A percentile compares a stretch with the other conserved stretches of the same genome.
These are phyloP conservation scores for rapeseed (Brassica napus) DNA, from an alignment of 345 rosid species.

Conservation along the genomic window DNA sequence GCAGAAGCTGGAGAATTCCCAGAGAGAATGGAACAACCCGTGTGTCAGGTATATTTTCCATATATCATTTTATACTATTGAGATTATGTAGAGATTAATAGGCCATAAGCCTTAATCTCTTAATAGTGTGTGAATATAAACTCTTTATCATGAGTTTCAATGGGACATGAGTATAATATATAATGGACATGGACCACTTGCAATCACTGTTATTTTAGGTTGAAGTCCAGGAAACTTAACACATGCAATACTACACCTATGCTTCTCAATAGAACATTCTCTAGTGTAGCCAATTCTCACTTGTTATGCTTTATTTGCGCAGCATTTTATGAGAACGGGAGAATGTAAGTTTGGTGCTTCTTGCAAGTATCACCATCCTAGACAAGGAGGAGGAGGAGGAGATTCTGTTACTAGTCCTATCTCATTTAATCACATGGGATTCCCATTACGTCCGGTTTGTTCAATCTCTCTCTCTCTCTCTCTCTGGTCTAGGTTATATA, in stretches of 20 bases:
- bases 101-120: no score
- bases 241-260: not conserved
- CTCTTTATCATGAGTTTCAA: no score
- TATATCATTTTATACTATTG: not conserved
- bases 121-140: no score
- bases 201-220: no score
- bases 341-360: conserved; percentile 90
- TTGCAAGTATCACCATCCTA: conserved; percentile 93
- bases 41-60: conserved; percentile 68
- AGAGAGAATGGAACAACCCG: conserved; percentile 72
- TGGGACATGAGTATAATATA: no score
- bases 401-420: conserved; percentile 51
- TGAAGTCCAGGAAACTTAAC: no score
- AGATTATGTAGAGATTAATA: no score
- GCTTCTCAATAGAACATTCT: not conserved
- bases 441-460: conserved; percentile 88
- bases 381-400: conserved; percentile 47
- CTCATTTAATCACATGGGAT: conserved; percentile 65
- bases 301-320: conserved; percentile 27
- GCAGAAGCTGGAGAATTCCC: conserved; percentile 65
- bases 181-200: no score
- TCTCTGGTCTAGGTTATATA: not conserved
- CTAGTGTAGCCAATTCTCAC: conserved; percentile 19
- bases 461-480: conserved; percentile 12
- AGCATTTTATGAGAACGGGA: conserved; percentile 88